Evolutionary conservation across 2,329 filamentous ascomycete species (phyloP).

Genomic region (Juglanconis oblonga): DNA sequence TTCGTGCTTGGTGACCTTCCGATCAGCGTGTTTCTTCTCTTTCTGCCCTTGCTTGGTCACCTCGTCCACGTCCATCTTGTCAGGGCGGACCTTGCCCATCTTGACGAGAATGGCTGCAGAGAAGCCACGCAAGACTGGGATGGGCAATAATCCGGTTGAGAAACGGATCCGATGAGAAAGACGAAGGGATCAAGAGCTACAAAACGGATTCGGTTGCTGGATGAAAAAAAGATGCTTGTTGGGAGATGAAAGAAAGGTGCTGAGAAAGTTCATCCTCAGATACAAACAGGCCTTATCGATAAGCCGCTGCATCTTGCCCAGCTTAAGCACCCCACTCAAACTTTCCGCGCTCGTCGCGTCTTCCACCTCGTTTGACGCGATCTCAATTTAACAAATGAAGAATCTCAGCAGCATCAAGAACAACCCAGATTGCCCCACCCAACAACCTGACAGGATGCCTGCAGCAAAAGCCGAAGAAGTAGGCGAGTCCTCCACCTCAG

Average conservation of each 20-base stretch:
- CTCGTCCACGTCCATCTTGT: background rate
- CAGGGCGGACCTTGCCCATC: conserved; percentile 11
- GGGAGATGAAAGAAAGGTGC: too few relatives aligned
- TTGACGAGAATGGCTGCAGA: background rate
- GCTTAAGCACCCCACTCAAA: conserved; percentile 4
- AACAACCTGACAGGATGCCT: conserved; percentile 37
- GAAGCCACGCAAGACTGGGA: background rate
- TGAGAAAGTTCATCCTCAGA: too few relatives aligned
- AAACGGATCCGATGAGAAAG: too few relatives aligned
- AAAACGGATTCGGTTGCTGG: too few relatives aligned
- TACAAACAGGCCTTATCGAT: background rate
- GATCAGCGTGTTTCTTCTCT: conserved; percentile 19
- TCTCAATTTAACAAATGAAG: conserved; percentile 10
- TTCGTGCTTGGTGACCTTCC: conserved; percentile 16
- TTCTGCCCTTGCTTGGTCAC: conserved; percentile 11
- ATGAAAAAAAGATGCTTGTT: too few relatives aligned
- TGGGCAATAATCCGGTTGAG: too few relatives aligned
- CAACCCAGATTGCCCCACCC: background rate
- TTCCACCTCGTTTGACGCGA: conserved; percentile 12
- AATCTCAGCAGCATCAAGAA: background rate
- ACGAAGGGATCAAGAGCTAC: too few relatives aligned
- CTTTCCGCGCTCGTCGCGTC: conserved; percentile 15
- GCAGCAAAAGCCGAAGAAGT: conserved; percentile 46
- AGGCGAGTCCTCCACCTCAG: conserved; percentile 61
- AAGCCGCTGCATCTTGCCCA: background rate